Evolutionary conservation across 371 early-diverging fungal genomes (phyloP), one percentile per base, ranked within the genome.

Genomic region (Apophysomyces trapeziformis): DNA sequence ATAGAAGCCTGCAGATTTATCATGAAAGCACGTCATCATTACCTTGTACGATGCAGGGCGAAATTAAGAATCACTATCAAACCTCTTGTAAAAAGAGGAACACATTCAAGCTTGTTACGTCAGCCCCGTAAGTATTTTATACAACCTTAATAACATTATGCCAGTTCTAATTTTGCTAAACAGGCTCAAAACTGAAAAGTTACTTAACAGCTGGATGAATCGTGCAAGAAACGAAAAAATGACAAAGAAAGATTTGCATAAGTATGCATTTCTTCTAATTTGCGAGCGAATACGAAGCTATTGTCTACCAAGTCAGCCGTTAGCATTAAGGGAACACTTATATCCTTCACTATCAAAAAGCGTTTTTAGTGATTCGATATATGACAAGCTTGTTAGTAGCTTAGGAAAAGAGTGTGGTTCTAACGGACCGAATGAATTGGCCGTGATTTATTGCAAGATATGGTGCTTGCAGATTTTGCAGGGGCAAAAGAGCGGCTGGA

Each of bases 401-500:
- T 26, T 50, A 13, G 8, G 16, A 4, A 26, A 44, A 32, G 44
- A 39, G 47, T 38, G 21, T 38, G 16, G 41, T 47, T 6, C 11
- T 41, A 9, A 13, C 7, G 39, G 44, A 41, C 36, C 39, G 41
- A 3, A 4, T 32, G 41, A 60, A 46, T 35, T 9, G 47, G 9
- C 38, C 2, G 8, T 35, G n/a, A 35, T n/a, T 14, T 36, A 45
- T 0, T 61, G 65, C 39, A 60, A 72, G 50, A n/a, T 57, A 9
- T 66, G 64, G 66, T 74, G 77, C 26, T 35, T 68, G 18, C 26
- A 59, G 1, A 47, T 35, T 1, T 50, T 77, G 18, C 38, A 38
- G 7, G 61, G 61, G 14, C 60, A 58, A 57, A 21, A 45, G 13
- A 57, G 69, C n/a, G 61, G 61, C 1, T 74, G 71, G 70, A 47